Conservation (phyloP, 2,329 filamentous ascomycete genomes). For the Aureobasidium uvarum region DNA sequence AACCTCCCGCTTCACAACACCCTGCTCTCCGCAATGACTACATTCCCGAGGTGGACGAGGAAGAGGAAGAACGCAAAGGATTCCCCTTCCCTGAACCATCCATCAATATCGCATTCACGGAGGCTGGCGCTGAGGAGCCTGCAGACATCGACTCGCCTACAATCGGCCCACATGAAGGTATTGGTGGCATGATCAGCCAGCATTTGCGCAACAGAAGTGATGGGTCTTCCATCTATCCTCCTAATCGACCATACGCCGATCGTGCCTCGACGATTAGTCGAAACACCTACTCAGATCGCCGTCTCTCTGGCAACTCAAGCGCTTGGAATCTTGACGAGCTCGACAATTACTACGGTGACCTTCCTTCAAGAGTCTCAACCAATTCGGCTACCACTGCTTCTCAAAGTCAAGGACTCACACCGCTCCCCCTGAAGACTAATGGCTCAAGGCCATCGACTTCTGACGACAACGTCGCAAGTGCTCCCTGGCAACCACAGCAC, state of each 20-base stretch:
- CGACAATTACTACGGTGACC: conserved; percentile 42
- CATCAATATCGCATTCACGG: conserved; percentile 5
- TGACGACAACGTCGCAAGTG: conserved; percentile 30
- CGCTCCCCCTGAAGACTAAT: conserved; percentile 25
- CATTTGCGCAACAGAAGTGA: conserved; percentile 81
- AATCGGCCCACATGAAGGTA: conserved; percentile 64
- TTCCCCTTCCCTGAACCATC: conserved; percentile 18
- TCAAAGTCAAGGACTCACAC: conserved; percentile 23
- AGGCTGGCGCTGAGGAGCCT: conserved; percentile 31
- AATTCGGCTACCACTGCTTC: conserved; percentile 36
- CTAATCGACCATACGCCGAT: conserved; percentile 49
- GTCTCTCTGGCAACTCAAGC: conserved; percentile 33
- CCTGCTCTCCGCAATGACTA: conserved; percentile 36
- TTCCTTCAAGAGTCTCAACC: conserved; percentile 39
- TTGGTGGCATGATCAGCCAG: conserved; percentile 53
- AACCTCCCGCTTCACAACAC: conserved; percentile 40
- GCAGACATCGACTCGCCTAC: conserved; percentile 71
- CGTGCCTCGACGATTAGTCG: conserved; percentile 22
- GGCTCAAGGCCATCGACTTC: conserved; percentile 25
- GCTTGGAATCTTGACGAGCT: conserved; percentile 56
- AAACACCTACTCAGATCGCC: conserved; percentile 25
- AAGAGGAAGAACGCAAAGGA: conserved; percentile 30
- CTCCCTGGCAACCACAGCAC: conserved; percentile 50
- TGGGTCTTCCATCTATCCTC: conserved; percentile 69
- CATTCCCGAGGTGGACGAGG: conserved; percentile 34